Evolutionary conservation across 768 basidiomycete species (phyloP).

Genomic region (Trametes gibbosa): DNA sequence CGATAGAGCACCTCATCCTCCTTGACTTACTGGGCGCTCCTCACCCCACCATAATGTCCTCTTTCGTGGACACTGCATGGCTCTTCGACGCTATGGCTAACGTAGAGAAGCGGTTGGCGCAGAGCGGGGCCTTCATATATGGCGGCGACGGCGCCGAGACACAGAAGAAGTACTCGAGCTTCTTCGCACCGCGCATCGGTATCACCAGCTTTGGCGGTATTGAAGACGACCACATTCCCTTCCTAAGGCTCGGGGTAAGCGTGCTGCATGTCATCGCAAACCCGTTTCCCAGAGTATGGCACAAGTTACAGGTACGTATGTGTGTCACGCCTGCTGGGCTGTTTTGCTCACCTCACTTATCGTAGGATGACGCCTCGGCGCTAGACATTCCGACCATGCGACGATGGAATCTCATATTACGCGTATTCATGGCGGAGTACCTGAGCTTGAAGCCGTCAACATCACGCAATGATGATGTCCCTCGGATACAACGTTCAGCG

Average conservation of each 20-base stretch:
- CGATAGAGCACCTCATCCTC: slow-evolving; percentile 88
- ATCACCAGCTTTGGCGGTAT: slow-evolving; percentile 53
- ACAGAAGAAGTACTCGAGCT: slow-evolving; percentile 55
- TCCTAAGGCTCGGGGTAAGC: slow-evolving; percentile 77
- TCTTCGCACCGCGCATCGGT: slow-evolving; percentile 55
- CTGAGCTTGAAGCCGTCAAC: slow-evolving; percentile 59
- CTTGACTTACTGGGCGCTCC: slow-evolving; percentile 88
- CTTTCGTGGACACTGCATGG: slow-evolving; percentile 89
- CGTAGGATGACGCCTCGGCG: slow-evolving; percentile 87
- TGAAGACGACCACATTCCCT: slow-evolving; percentile 94
- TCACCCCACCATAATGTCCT: slow-evolving; percentile 74
- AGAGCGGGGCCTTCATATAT: slow-evolving; percentile 58
- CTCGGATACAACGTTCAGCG: neutral
- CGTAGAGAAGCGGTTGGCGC: slow-evolving; percentile 70
- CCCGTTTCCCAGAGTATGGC: slow-evolving; percentile 92
- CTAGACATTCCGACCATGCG: slow-evolving; percentile 83
- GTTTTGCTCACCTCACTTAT: neutral
- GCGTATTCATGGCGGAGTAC: slow-evolving; percentile 91
- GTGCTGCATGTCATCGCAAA: slow-evolving; percentile 86
- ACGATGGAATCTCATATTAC: slow-evolving; percentile 84
- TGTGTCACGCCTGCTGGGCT: neutral
- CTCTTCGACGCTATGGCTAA: slow-evolving; percentile 75
- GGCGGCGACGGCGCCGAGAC: slow-evolving; percentile 39
- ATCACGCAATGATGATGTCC: neutral
- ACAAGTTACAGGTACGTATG: slow-evolving; percentile 61